Percentiles rank a stretch among this genome's conserved stretches.
phyloP scores from a whole-genome alignment of 805 yeast genomes.

The Saturnispora gosingensis region DNA sequence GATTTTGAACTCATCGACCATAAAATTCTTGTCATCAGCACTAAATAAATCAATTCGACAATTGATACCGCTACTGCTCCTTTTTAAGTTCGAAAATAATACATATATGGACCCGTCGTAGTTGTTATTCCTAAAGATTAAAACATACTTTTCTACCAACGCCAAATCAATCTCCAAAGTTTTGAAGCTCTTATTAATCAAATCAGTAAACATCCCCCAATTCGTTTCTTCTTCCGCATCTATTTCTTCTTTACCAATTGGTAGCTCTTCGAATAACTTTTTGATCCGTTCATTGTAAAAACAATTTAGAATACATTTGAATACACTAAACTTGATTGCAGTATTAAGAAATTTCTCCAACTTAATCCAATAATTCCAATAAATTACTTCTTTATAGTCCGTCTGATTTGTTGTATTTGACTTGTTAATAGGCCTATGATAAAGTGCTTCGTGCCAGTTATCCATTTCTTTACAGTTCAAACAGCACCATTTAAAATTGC shows the following conservation, averaged over 20 bases:
- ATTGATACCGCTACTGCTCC: background rate
- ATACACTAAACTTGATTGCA: slow-evolving; percentile 12
- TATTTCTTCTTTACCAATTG: slow-evolving; percentile 6
- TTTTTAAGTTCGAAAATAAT: slow-evolving; percentile 13
- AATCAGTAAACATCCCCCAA: slow-evolving; percentile 11
- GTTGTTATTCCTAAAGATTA: slow-evolving; percentile 21
- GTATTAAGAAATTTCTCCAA: slow-evolving; percentile 12
- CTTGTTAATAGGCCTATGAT: slow-evolving; percentile 25
- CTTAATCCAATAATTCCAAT: slow-evolving; percentile 19
- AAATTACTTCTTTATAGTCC: slow-evolving; percentile 11
- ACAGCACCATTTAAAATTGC: slow-evolving; percentile 26
- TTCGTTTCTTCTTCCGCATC: slow-evolving; percentile 10
- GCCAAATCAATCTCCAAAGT: slow-evolving; percentile 10
- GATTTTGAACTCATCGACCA: slow-evolving; percentile 22
- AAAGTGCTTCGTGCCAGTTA: slow-evolving; percentile 19
- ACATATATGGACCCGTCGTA: slow-evolving; percentile 22
- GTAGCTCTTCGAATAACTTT: slow-evolving; percentile 15
- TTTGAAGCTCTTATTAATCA: slow-evolving; percentile 19
- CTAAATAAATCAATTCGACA: slow-evolving; percentile 13
- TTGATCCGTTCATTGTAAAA: slow-evolving; percentile 15
- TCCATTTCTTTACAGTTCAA: slow-evolving; percentile 22
- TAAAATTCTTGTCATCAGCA: slow-evolving; percentile 5
- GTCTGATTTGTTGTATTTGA: slow-evolving; percentile 19
- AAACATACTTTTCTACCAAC: slow-evolving; percentile 17
- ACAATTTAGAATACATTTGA: slow-evolving; percentile 17